Conservation (phyloP, 139 green algal genomes). For the Chlamydomonas applanata region DNA sequence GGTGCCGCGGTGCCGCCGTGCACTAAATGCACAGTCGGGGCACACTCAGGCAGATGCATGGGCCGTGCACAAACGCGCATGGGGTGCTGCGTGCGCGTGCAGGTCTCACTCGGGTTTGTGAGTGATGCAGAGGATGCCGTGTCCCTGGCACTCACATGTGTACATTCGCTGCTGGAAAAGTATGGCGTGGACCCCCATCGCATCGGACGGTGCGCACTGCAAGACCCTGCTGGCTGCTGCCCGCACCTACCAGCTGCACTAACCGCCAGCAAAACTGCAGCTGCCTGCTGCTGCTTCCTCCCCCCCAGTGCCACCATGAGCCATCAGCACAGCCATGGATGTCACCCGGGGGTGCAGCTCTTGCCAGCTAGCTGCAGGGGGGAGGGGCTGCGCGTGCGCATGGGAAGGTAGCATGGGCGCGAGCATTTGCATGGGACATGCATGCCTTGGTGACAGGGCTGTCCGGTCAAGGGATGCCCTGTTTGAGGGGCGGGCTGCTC, state of each 20-base stretch:
- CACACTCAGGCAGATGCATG: too few relatives aligned
- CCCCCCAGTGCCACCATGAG: neutral
- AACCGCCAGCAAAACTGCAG: neutral
- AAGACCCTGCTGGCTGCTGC: neutral
- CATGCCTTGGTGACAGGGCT: too few relatives aligned
- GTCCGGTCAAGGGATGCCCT: too few relatives aligned
- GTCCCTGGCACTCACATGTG: constrained; percentile 72
- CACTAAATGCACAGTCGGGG: too few relatives aligned
- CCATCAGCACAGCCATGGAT: neutral
- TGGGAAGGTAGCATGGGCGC: too few relatives aligned
- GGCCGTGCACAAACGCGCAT: too few relatives aligned
- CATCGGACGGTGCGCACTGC: constrained; percentile 4
- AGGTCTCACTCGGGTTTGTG: constrained; percentile 67
- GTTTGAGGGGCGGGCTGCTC: too few relatives aligned
- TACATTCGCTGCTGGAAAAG: constrained; percentile 60
- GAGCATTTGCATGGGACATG: too few relatives aligned
- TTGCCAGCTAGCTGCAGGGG: neutral
- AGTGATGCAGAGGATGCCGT: constrained; percentile 75
- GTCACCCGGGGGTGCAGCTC: neutral
- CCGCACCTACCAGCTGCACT: neutral
- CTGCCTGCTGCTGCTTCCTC: neutral
- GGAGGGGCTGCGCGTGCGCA: neutral
- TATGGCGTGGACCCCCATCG: constrained; percentile 14
- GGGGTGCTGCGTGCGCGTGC: too few relatives aligned
- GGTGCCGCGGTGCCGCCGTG: too few relatives aligned